Conservation (phyloP, 1,284 basidiomycete genomes). For the Cryptococcus maquisensis region DNA sequence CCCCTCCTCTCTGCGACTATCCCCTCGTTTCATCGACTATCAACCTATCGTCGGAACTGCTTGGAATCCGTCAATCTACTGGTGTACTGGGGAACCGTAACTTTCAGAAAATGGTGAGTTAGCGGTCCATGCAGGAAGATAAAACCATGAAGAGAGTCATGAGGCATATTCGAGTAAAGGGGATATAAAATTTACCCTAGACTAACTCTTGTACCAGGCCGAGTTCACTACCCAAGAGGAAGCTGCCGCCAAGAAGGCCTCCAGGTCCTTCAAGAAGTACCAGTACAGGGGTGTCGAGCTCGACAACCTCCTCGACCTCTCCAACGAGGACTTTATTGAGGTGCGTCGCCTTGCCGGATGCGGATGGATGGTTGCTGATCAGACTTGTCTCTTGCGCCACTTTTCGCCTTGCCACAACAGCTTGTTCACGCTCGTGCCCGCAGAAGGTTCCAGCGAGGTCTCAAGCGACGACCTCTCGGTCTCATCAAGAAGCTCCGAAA, state of each 20-base stretch:
- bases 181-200: neutral
- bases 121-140: no score
- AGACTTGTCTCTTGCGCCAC: neutral
- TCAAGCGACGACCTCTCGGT: constrained; percentile 97
- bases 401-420: constrained; percentile 51
- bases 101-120: constrained; percentile 17
- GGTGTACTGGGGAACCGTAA: neutral
- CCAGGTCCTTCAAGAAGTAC: constrained; percentile 97
- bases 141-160: neutral
- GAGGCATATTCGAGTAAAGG: neutral
- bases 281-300: constrained; percentile 97
- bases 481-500: constrained; percentile 99
- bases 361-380: constrained; percentile 2
- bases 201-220: constrained; percentile 51
- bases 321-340: constrained; percentile 74
- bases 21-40: no score
- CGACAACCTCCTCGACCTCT: constrained; percentile 93
- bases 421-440: constrained; percentile 98
- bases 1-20: no score
- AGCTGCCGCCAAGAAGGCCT: constrained; percentile 94
- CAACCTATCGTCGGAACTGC: neutral
- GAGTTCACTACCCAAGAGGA: constrained; percentile 77
- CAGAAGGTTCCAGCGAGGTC: constrained; percentile 96
- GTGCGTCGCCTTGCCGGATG: constrained; percentile 28
- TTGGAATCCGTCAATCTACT: neutral